Percentiles rank a stretch among this genome's conserved stretches.
Evolutionary conservation across 768 basidiomycete genomes (phyloP).

Genomic region (Suillus subaureus): DNA sequence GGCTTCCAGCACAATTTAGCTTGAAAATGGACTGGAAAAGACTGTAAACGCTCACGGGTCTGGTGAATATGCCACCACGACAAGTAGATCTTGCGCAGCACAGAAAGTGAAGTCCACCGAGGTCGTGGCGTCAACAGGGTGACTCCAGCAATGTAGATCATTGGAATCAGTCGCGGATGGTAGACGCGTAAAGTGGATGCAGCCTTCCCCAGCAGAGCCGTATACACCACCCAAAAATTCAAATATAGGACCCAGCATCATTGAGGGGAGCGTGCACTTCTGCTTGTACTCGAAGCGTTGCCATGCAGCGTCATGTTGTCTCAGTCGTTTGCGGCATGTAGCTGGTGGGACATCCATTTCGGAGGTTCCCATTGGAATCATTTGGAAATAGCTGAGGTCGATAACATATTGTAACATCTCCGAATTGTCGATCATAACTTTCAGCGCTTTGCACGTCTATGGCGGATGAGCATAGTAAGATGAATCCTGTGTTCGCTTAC

Average conservation of each 20-base stretch:
- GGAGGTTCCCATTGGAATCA: constrained; percentile 35
- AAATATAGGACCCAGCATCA: constrained; percentile 50
- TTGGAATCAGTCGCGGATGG: not conserved
- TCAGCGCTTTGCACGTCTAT: constrained; percentile 44
- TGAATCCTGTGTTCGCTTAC: constrained; percentile 23
- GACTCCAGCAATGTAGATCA: constrained; percentile 37
- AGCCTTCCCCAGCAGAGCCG: constrained; percentile 44
- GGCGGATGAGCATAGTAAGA: not conserved
- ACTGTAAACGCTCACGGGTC: constrained; percentile 39
- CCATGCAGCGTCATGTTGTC: constrained; percentile 52
- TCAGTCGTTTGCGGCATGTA: constrained; percentile 42
- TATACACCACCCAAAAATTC: constrained; percentile 55
- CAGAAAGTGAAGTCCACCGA: constrained; percentile 63
- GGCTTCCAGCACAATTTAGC: constrained; percentile 28
- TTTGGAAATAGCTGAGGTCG: constrained; percentile 48
- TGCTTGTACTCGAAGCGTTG: constrained; percentile 44
- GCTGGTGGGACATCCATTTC: constrained; percentile 35
- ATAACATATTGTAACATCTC: constrained; percentile 52
- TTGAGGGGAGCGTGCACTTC: constrained; percentile 40
- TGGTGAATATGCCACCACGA: constrained; percentile 46
- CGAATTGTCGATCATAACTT: constrained; percentile 41
- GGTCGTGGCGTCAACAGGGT: constrained; percentile 42
- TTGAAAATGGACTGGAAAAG: constrained; percentile 5
- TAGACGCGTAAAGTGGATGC: constrained; percentile 45
- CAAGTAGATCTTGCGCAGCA: constrained; percentile 54